Conservation (phyloP, 2,329 filamentous ascomycete species). For the Sordariomycetes sp. region DNA sequence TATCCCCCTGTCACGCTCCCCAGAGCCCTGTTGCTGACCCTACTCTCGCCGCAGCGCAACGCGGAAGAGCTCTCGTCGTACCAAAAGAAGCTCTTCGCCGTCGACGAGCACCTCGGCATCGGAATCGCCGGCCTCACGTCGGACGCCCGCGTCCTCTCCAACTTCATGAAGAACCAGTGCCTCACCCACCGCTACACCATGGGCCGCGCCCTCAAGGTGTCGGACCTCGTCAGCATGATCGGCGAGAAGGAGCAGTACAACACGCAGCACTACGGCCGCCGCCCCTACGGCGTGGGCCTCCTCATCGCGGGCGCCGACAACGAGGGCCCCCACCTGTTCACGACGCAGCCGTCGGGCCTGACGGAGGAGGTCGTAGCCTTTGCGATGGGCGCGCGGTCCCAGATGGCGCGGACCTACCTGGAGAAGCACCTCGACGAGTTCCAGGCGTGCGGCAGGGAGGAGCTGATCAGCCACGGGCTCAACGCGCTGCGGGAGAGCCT, state of each 20-base stretch:
- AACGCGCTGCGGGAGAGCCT: constrained; percentile 89
- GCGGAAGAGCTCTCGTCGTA: constrained; percentile 99
- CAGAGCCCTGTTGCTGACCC: constrained; percentile 2
- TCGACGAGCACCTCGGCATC: constrained; percentile 92
- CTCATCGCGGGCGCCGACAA: constrained; percentile 89
- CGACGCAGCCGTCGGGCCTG: constrained; percentile 94
- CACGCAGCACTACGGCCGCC: constrained; percentile 90
- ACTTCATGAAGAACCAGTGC: constrained; percentile 99
- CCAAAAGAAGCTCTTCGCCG: constrained; percentile 97
- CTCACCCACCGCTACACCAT: constrained; percentile 93
- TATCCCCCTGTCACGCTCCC: neutral
- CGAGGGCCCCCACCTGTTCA: constrained; percentile 88
- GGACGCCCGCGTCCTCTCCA: constrained; percentile 96
- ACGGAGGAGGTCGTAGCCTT: constrained; percentile 96
- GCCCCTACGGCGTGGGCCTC: constrained; percentile 83
- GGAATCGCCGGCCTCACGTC: constrained; percentile 95
- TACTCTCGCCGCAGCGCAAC: constrained; percentile 58
- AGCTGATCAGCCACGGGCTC: constrained; percentile 83
- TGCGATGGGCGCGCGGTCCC: constrained; percentile 88
- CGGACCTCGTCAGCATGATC: constrained; percentile 82
- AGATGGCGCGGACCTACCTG: constrained; percentile 96
- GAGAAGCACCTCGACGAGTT: constrained; percentile 87
- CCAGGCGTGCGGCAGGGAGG: constrained; percentile 63
- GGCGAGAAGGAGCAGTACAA: constrained; percentile 95
- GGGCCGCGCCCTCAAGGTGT: constrained; percentile 83